phyloP scores from a whole-genome alignment of 192 early-diverging fungal genomes.

The Ambispora gerdemannii region DNA sequence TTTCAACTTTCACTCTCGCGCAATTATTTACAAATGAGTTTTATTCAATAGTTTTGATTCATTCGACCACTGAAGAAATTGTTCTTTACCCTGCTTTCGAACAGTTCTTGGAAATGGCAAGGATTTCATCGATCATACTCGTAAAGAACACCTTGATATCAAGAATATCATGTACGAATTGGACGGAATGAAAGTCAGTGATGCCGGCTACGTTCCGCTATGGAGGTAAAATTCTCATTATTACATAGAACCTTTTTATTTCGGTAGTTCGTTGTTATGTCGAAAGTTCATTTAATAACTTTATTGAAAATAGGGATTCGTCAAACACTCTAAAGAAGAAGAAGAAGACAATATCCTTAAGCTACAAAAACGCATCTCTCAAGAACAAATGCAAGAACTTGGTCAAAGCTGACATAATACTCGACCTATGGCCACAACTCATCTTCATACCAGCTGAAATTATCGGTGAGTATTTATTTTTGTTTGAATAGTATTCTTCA shows the following conservation, averaged over 20 bases:
- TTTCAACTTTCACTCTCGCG: too few species aligned
- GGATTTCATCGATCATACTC: conserved; percentile 35
- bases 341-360: conserved; percentile 35
- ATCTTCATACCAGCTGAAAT: neutral
- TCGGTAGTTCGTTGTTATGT: too few species aligned
- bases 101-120: conserved; percentile 35
- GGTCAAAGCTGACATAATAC: conserved; percentile 21
- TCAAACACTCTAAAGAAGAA: conserved; percentile 43
- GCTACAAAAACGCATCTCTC: conserved; percentile 10
- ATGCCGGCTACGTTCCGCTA: conserved; percentile 33
- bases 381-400: conserved; percentile 1
- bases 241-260: too few species aligned
- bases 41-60: conserved; percentile 39
- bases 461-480: neutral
- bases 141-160: conserved; percentile 38
- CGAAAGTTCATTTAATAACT: conserved; percentile 5
- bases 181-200: conserved; percentile 32
- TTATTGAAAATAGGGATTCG: conserved; percentile 35
- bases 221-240: too few species aligned
- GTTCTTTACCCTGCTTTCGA: conserved; percentile 42
- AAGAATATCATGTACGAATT: conserved; percentile 43
- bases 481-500: neutral
- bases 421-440: conserved; percentile 6
- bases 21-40: too few species aligned
- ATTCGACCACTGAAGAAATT: conserved; percentile 44